Conservation (phyloP, 345 rosid genomes). For the Kernera saxatilis region DNA sequence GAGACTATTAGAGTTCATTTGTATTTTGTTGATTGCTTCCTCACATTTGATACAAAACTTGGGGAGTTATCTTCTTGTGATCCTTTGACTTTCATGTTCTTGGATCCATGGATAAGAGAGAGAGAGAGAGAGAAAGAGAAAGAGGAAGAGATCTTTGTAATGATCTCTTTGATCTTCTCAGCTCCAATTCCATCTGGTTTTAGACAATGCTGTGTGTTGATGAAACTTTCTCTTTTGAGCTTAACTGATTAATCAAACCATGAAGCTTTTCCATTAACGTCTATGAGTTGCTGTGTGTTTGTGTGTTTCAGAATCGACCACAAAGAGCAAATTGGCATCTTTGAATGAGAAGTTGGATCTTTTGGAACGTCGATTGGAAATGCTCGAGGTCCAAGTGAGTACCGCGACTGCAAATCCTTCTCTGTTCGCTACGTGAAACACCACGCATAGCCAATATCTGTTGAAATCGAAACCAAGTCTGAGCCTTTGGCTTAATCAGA, state of each 20-base stretch:
- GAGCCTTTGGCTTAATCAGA: neutral
- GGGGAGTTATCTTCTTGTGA: neutral
- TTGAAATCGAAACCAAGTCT: neutral
- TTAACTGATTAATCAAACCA: neutral
- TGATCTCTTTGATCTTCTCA: neutral
- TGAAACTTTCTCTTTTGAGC: neutral
- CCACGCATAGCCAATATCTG: neutral
- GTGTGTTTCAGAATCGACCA: slow-evolving; percentile 62
- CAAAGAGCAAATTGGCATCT: slow-evolving; percentile 78
- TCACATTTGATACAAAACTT: neutral
- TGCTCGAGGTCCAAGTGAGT: slow-evolving; percentile 89
- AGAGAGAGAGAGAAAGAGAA: no score
- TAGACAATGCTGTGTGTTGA: neutral
- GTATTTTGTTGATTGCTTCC: neutral
- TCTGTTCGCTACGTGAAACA: slow-evolving; percentile 57
- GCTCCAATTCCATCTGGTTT: neutral
- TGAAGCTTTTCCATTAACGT: neutral
- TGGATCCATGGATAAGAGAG: slow-evolving; percentile 1
- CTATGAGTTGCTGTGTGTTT: neutral
- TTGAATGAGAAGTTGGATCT: slow-evolving; percentile 85
- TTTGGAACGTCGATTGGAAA: slow-evolving; percentile 79
- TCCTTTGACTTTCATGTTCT: neutral
- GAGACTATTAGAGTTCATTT: neutral
- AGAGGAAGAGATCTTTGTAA: no score
- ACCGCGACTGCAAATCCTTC: slow-evolving; percentile 83